phyloP scores from a whole-genome alignment of 495 filamentous ascomycete genomes.

The Saxophila tyrrhenica region DNA sequence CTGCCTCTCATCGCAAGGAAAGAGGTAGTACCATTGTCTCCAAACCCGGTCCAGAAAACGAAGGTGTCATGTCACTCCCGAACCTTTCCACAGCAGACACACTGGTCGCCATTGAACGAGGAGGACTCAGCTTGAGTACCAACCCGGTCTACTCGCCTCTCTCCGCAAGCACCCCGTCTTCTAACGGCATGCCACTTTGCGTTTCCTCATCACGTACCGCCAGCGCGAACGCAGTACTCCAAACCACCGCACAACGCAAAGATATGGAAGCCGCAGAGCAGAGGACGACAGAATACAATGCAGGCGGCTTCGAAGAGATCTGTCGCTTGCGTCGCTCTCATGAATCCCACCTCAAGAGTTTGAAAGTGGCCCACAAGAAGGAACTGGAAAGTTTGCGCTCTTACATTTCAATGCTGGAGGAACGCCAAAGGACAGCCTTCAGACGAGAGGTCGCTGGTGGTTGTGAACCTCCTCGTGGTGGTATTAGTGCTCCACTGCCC shows the following conservation, averaged over 20 bases:
- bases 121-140: not conserved
- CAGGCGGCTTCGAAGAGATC: not conserved
- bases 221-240: not conserved
- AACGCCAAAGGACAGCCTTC: too few species aligned
- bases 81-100: not conserved
- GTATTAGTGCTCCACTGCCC: too few species aligned
- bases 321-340: too few species aligned
- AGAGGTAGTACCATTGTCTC: too few species aligned
- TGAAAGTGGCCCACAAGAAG: too few species aligned
- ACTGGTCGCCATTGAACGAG: not conserved
- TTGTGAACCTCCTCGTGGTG: too few species aligned
- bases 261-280: not conserved
- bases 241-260: not conserved
- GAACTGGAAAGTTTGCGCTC: too few species aligned
- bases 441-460: too few species aligned
- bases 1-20: too few species aligned
- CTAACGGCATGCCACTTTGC: not conserved
- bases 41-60: not conserved
- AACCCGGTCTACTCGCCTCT: not conserved
- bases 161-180: not conserved
- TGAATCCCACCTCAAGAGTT: too few species aligned
- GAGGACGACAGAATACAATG: not conserved
- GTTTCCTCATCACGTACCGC: not conserved
- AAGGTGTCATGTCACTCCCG: not conserved
- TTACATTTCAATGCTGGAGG: too few species aligned